Base-by-base conservation (phyloP, 2,329 filamentous ascomycete species). In the Incumbomyces delicatus region DNA sequence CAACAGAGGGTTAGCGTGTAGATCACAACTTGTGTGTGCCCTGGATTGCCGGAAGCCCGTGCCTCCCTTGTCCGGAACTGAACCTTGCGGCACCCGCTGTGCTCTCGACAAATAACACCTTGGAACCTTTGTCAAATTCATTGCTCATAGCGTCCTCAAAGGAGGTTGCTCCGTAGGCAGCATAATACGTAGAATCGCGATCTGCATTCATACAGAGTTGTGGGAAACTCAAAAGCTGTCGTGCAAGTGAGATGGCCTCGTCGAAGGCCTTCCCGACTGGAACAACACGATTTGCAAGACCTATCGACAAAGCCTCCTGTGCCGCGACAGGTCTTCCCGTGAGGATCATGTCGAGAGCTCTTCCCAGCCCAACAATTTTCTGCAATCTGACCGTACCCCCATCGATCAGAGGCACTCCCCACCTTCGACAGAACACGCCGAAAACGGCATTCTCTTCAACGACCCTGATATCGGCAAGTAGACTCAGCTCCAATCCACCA, bases 271-370 rank as follows among this genome's bases (percentile, higher is more conserved):
- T 66, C 0, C 74, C 75, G 49, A 70, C 71, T 0, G 66, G 63
- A 1, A 77, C 74, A 1, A 78, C 67, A 0, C 74, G 63, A 55
- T 72, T 77, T 7, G 69, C 75, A 6, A 78, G 61, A 0, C 74
- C 75, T 62, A 77, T 74, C 1, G 56, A 41, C 22, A 75, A 52
- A 0, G 75, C 75, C 52, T 79, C 74, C 14, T 65, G 53, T 0
- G 75, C 74, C 0, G 50, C 53, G 0, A 78, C 71, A 0, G 66
- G 54, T 1, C 74, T 61, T 0, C 76, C 75, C 0, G 76, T 78
- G 4, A 79, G 60, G 13, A 78, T 75, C 69, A 78, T 73, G 57
- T 78, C 76, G 46, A 78, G 50, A 0, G 76, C 75, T 2, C 73
- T 57, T 0, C 74, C 73, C 1, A 78, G 61, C 0, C 76, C 75